Evolutionary conservation across 768 basidiomycete genomes (phyloP), one percentile per base, ranked within the genome.

Genomic region (Tulasnella sp.): DNA sequence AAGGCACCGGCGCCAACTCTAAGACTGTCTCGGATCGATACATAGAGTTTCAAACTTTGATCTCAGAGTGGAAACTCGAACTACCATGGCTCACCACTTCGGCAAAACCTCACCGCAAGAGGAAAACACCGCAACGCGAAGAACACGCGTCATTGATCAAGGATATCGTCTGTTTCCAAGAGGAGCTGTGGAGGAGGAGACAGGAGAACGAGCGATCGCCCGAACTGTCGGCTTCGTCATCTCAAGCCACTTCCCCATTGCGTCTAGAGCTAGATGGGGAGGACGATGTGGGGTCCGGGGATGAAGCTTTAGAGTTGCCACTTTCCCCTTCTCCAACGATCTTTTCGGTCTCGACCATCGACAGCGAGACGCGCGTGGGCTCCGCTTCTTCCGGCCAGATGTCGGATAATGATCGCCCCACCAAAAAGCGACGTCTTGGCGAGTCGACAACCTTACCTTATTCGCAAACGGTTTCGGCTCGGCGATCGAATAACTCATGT

Each of bases 91-190:
- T 88, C 17, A 29, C 52, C n/a, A 26, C 26, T 13, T 29, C 58
- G 5, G 32, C 38, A 42, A 58, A 63, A 34, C 62, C 64, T 21
- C 61, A 56, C 44, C 45, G 10, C 77, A 81, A 60, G 42, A 38
- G 38, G 21, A 29, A 50, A 2, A 17, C 62, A 77, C 68, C 49
- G 67, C 66, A 47, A 67, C 63, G 24, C 64, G 67, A 42, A 49
- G 67, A 23, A 70, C 72, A 47, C 79, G 83, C 0, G 26, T 24
- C 79, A 52, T 83, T 84, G 3, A 71, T 86, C 55, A 80, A 81
- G 61, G 87, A 88, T 64, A 80, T 84, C 30, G 70, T 91, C 21
- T 77, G 78, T 60, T 86, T 84, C 65, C 80, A 83, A 63, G 78
- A 85, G 60, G 80, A 82, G 61, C 75, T 83, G 47, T 80, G 80